Evolutionary conservation across 176 grass and related monocot genomes (phyloP).

Genomic region (Rhynchospora pubera): DNA sequence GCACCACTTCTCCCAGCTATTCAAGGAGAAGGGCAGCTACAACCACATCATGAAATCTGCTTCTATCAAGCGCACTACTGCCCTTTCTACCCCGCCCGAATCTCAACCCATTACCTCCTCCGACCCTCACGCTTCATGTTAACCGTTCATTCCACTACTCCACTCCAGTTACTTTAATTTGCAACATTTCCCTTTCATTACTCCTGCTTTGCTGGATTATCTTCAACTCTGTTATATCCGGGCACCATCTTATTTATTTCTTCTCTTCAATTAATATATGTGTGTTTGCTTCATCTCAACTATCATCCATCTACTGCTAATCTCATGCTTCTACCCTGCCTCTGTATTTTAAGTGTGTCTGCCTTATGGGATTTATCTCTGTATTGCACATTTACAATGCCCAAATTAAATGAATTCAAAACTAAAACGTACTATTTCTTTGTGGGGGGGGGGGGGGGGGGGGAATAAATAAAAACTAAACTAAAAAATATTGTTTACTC

Average conservation of each 20-base stretch:
- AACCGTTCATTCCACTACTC: background rate
- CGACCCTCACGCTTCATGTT: background rate
- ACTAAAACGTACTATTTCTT: too few relatives aligned
- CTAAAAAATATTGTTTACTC: too few relatives aligned
- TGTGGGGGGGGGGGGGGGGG: too few relatives aligned
- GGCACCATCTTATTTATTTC: background rate
- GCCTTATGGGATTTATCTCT: too few relatives aligned
- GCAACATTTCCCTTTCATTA: background rate
- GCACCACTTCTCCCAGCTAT: slow-evolving; percentile 97
- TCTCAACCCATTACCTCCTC: background rate
- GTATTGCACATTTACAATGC: too few relatives aligned
- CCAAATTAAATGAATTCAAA: too few relatives aligned
- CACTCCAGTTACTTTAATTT: background rate
- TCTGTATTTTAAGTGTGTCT: too few relatives aligned
- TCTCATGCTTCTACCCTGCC: background rate
- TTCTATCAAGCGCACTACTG: slow-evolving; percentile 45
- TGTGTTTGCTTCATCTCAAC: background rate
- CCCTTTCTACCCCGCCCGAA: slow-evolving; percentile 10
- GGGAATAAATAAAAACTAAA: too few relatives aligned
- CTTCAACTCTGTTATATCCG: background rate
- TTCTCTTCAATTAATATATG: background rate
- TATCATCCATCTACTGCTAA: background rate
- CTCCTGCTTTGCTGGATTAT: background rate
- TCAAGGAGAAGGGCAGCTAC: slow-evolving; percentile 99
- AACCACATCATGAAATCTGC: slow-evolving; percentile 89